These are phyloP conservation scores for Mychonastes homosphaera DNA, from an alignment of 139 green algal species.

Conservation along the genomic window DNA sequence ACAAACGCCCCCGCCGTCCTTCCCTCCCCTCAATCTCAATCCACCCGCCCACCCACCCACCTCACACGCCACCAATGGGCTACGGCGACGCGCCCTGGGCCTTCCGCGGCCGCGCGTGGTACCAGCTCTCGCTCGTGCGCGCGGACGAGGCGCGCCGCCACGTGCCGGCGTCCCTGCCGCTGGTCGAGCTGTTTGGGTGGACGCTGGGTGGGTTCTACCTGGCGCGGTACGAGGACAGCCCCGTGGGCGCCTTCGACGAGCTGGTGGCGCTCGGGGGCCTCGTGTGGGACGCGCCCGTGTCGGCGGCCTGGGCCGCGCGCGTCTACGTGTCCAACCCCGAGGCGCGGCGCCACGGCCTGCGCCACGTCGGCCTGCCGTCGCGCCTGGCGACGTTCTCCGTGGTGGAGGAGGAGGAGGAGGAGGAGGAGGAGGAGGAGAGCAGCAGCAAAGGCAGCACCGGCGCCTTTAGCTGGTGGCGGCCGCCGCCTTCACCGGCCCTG, in stretches of 20 bases:
- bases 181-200: constrained; percentile 42
- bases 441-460: not conserved
- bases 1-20: too few species aligned
- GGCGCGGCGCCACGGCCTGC: constrained; percentile 58
- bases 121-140: not conserved
- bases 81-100: not conserved
- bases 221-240: constrained; percentile 80
- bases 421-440: too few species aligned
- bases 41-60: too few species aligned
- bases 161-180: not conserved
- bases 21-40: too few species aligned
- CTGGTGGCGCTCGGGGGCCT: constrained; percentile 77
- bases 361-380: constrained; percentile 66
- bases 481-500: too few species aligned
- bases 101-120: not conserved
- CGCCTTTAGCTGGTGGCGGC: constrained; percentile 10
- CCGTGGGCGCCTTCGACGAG: constrained; percentile 85
- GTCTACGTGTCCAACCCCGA: constrained; percentile 81
- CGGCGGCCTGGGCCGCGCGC: constrained; percentile 82
- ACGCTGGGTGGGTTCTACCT: constrained; percentile 92
- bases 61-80: too few species aligned
- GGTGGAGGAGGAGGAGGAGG: not conserved
- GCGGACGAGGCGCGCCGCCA: not conserved
- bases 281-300: constrained; percentile 89
- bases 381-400: constrained; percentile 52